A percentile compares a stretch with the other conserved stretches of the same genome.
These are phyloP conservation scores for Kappamyces sp. DNA, from an alignment of 192 early-diverging fungal species.

Conservation along the genomic window DNA sequence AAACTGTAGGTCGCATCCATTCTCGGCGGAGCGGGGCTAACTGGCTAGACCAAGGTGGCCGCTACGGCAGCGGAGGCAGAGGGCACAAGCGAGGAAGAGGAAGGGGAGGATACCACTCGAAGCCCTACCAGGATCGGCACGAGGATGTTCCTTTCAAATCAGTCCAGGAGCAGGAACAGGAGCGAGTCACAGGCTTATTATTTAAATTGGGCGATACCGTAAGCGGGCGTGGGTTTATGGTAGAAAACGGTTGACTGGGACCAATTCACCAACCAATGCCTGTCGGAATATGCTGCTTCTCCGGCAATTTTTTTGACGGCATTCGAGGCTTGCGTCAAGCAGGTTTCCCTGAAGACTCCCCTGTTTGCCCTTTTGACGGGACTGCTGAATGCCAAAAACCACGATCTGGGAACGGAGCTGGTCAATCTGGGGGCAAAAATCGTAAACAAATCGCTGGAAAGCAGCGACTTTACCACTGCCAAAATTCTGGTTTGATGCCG, in stretches of 20 bases:
- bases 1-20: no score
- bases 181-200: background rate
- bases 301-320: no score
- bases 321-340: constrained; percentile 39
- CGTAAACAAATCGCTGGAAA: constrained; percentile 50
- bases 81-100: no score
- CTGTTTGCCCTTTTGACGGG: constrained; percentile 79
- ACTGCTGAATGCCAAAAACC: constrained; percentile 71
- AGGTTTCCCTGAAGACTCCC: constrained; percentile 67
- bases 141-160: no score
- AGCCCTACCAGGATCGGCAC: no score
- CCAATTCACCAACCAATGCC: constrained; percentile 4
- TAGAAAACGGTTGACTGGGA: background rate
- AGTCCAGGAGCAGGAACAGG: no score
- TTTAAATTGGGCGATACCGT: constrained; percentile 14
- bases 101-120: no score
- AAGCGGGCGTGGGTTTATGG: no score
- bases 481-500: constrained; percentile 56
- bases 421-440: constrained; percentile 50
- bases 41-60: no score
- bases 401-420: constrained; percentile 57
- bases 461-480: constrained; percentile 61
- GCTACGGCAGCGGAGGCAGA: no score
- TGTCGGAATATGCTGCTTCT: background rate
- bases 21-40: no score